Base-by-base conservation (phyloP, 495 filamentous ascomycete genomes). In the Beverwykella pulmonaria region DNA sequence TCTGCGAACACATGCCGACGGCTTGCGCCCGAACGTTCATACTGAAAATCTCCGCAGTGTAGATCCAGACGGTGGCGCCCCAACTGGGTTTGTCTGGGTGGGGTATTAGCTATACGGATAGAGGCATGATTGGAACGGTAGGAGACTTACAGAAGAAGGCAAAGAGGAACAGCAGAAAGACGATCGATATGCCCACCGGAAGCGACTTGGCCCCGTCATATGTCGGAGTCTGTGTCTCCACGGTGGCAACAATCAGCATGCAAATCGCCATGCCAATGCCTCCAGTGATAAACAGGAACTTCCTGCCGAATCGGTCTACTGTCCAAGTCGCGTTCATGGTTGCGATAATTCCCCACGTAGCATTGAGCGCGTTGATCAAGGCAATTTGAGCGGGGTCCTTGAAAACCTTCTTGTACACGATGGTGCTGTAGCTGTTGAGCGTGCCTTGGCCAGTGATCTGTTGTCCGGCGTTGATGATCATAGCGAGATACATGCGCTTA, bases 1-100 rank as follows among this genome's bases (percentile, higher is more conserved):
- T 85, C 71, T 88, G 86, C 36, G 82, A 85, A 22, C 82, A 84
- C 86, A 88, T 88, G 12, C 85, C 86, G n/a, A 88, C 84, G 19
- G 86, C 86, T 64, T 88, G 85, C 1, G 86, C 83, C 15, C 86
- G 82, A 0, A 88, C 85, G 68, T 87, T 87, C 85, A 88, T 88
- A 56, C 79, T 82, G 76, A 87, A 88, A 47, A 88, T 73, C 64
- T 88, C 86, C 1, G 85, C 81, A 0, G 85, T 89, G 84, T 82
- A 88, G 66, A 88, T 88, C 86, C 86, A 89, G 2, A 82, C 81
- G 0, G 85, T 87, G 0, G 86, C 86, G 27, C 86, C 85, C 86
- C 84, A 89, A 1, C 84, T 86, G 2, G 86, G 86, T 73, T 88
- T 88, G 75, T 88, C 63, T 70, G 34, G 0, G 15, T 1, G 10